Base-by-base conservation (phyloP, 106 monocot species). In the Chionographis japonica region DNA sequence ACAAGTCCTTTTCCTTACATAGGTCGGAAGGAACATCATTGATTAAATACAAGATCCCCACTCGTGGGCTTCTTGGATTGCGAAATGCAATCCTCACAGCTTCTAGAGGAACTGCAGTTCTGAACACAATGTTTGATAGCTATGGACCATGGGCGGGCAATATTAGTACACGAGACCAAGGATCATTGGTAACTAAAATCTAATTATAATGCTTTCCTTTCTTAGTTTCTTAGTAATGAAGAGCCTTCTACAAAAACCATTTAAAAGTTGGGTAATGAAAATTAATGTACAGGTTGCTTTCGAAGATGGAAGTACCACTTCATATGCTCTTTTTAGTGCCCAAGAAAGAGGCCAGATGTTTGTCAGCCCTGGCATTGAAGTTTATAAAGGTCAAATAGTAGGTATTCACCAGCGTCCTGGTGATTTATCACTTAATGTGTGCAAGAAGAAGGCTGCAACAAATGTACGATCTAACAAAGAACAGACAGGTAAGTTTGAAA, bases 361-460 rank as follows among this genome's bases (percentile, higher is more conserved):
- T 77, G 41, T 92, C 3, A 36, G 62, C 50, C 92, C 97, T 49
- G 97, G 97, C 3, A 50, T 58, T 40, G 89, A 89, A 42, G 97
- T 97, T 13, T 97, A 97, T 60, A 97, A 87, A 83, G 97, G 97
- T 72, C 92, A 92, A 74, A 87, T 97, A 52, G 92, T 97, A 3
- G 97, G 97, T 55, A 87, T 90, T 50, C 89, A 97, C 75, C 97
- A 97, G 37, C 84, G 97, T 6, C 97, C 97, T 62, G 92, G 97
- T 67, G 97, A 97, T 75, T 80, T 97, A 67, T 86, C 89, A 0
- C 77, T 97, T 75, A 97, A 97, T 68, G 97, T 97, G 8, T 97
- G 97, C 80, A 97, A 97, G 81, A 97, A 89, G 80, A 97, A 97
- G 71, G 97, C 97, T 63, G 92, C 92, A 52, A 97, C 97, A 56